Percentiles rank a stretch among this genome's conserved stretches.
phyloP scores from a whole-genome alignment of 768 basidiomycete genomes.

The Lactarius pseudohatsudake region DNA sequence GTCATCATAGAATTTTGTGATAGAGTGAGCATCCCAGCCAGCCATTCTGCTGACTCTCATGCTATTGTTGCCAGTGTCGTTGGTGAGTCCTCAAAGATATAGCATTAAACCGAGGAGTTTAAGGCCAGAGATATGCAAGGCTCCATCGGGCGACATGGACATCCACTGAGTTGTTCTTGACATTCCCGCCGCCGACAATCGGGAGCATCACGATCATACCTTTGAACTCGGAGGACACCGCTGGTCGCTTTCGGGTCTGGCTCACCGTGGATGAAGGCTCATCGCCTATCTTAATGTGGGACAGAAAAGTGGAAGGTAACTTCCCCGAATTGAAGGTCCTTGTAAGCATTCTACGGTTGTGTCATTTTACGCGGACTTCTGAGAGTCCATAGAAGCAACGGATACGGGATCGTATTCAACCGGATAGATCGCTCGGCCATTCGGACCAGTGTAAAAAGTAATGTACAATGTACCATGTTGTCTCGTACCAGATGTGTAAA shows the following conservation, averaged over 20 bases:
- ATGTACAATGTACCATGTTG: background rate
- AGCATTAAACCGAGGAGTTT: background rate
- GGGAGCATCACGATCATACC: slow-evolving; percentile 71
- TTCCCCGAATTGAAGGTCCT: slow-evolving; percentile 89
- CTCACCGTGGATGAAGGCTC: slow-evolving; percentile 44
- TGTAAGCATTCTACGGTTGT: slow-evolving; percentile 46
- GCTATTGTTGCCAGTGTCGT: slow-evolving; percentile 55
- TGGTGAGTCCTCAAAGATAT: slow-evolving; percentile 49
- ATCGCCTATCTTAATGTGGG: slow-evolving; percentile 67
- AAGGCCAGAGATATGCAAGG: slow-evolving; percentile 46
- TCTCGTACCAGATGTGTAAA: background rate
- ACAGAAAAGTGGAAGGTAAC: slow-evolving; percentile 85
- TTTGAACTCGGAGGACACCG: slow-evolving; percentile 75
- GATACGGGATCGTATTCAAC: slow-evolving; percentile 79
- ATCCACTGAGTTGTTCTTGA: slow-evolving; percentile 89
- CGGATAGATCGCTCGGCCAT: slow-evolving; percentile 81
- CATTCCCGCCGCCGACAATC: slow-evolving; percentile 80
- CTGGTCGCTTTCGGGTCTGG: slow-evolving; percentile 92
- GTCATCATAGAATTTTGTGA: slow-evolving; percentile 94
- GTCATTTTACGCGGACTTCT: slow-evolving; percentile 9
- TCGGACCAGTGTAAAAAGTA: slow-evolving; percentile 58
- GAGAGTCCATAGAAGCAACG: slow-evolving; percentile 64
- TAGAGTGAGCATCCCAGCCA: slow-evolving; percentile 53
- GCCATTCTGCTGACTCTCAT: slow-evolving; percentile 9
- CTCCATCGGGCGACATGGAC: slow-evolving; percentile 90